Evolutionary conservation across 2,329 filamentous ascomycete genomes (phyloP).

Genomic region (Pseudogymnoascus sp.): DNA sequence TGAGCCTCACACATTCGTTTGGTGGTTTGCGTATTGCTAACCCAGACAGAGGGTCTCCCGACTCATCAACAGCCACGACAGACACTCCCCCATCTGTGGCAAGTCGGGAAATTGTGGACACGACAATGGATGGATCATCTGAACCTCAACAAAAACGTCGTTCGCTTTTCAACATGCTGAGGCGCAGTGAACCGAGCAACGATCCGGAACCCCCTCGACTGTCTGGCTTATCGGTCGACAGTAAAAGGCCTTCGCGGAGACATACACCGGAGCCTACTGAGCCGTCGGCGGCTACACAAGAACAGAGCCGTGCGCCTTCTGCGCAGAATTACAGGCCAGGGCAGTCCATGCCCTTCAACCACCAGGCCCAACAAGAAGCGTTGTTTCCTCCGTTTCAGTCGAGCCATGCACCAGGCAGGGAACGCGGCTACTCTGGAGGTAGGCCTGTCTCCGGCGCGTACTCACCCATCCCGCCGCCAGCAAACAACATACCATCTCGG

Average conservation of each 20-base stretch:
- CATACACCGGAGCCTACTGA: conserved; percentile 24
- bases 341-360: conserved; percentile 38
- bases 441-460: conserved; percentile 45
- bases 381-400: conserved; percentile 38
- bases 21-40: conserved; percentile 96
- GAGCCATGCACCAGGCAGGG: conserved; percentile 35
- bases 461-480: conserved; percentile 32
- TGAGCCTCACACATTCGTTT: conserved; percentile 86
- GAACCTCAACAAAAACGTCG: conserved; percentile 28
- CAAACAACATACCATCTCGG: conserved; percentile 35
- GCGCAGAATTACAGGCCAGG: conserved; percentile 32
- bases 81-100: conserved; percentile 23
- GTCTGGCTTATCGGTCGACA: neutral
- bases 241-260: neutral
- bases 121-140: conserved; percentile 20
- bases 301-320: conserved; percentile 25
- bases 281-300: conserved; percentile 23
- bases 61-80: conserved; percentile 16
- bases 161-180: conserved; percentile 33
- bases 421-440: conserved; percentile 32
- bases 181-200: conserved; percentile 24
- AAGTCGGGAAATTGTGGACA: conserved; percentile 25
- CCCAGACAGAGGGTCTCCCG: conserved; percentile 60
- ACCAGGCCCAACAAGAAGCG: conserved; percentile 38
- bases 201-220: conserved; percentile 20